Base-by-base conservation (phyloP, 2,329 filamentous ascomycete species). In the Apiospora phragmitis region DNA sequence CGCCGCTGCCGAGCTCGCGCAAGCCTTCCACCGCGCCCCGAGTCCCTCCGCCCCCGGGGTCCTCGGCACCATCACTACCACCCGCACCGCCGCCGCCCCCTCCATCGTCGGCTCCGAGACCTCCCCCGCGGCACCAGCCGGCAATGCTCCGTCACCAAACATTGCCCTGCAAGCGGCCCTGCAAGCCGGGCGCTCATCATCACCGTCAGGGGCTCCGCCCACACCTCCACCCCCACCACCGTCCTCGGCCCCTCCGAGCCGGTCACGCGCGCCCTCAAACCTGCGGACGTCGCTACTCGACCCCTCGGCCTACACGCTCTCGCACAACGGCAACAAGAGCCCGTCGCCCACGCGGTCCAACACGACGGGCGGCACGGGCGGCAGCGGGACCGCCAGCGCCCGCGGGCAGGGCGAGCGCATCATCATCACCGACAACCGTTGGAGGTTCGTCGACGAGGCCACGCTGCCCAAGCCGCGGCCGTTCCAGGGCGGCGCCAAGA, bases 401-500 rank as follows among this genome's bases (percentile, higher is more conserved):
- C 55, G 55, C 18, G 55, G 32, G 8, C 77, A 78, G 6, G 75
- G 75, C 41, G 80, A 76, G 49, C 85, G 85, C 26, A 83, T 91
- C 70, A 82, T 88, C 14, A 90, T 97, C 67, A 89, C 94, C 73
- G 96, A 98, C 80, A 81, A 86, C 69, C 87, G 95, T 75, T 99
- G 94, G 91, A 92, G 91, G 74, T 99, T 98, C 79, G 92, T 95
- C 76, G 89, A 92, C 65, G 95, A 98, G 76, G 88, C 87, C 45
- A 87, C 93, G 75, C 86, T 98, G 65, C 95, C 96, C 0, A 95
- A 94, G 76, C 95, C 95, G 29, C 88, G 95, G 77, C 90, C 93
- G 1, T 98, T 97, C 78, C 83, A 86, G 1, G 92, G 92, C n/a
- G 90, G 89, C 4, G 83, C 87, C 26, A 94, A 92, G 80, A 90